These are phyloP conservation scores for Peziza echinospora DNA, from an alignment of 495 filamentous ascomycete genomes.

Conservation along the genomic window DNA sequence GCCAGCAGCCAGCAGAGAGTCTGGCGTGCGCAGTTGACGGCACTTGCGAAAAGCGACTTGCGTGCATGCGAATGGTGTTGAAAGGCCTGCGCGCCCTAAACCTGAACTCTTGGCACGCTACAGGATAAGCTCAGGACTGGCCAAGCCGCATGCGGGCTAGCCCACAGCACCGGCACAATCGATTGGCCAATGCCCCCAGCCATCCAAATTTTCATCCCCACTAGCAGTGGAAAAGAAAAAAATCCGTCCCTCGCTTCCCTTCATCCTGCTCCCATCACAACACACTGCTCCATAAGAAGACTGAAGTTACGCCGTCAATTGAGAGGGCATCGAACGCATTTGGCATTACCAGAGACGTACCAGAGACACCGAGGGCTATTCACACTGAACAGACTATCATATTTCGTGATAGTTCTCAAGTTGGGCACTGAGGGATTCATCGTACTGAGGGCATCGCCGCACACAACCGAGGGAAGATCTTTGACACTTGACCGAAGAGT, in stretches of 20 bases:
- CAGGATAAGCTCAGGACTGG: too few relatives aligned
- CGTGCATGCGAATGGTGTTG: too few relatives aligned
- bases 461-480: background rate
- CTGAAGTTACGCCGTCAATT: conserved; percentile 15
- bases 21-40: too few relatives aligned
- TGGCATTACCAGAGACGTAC: conserved; percentile 12
- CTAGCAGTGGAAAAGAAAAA: too few relatives aligned
- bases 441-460: background rate
- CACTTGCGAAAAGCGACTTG: too few relatives aligned
- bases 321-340: conserved; percentile 13
- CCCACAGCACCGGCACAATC: background rate
- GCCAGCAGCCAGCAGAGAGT: too few relatives aligned
- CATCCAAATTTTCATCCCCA: conserved; percentile 5
- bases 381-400: conserved; percentile 5
- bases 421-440: conserved; percentile 19
- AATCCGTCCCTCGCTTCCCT: background rate
- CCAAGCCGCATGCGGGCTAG: background rate
- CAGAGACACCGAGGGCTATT: conserved; percentile 12
- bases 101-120: too few relatives aligned
- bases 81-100: too few relatives aligned
- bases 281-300: conserved; percentile 8
- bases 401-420: conserved; percentile 10
- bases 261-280: conserved; percentile 1
- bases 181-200: background rate
- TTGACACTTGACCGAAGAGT: background rate